A percentile compares a stretch with the other conserved stretches of the same genome.
Conservation (phyloP, 1,284 basidiomycete genomes). For the Waitea zeae region DNA sequence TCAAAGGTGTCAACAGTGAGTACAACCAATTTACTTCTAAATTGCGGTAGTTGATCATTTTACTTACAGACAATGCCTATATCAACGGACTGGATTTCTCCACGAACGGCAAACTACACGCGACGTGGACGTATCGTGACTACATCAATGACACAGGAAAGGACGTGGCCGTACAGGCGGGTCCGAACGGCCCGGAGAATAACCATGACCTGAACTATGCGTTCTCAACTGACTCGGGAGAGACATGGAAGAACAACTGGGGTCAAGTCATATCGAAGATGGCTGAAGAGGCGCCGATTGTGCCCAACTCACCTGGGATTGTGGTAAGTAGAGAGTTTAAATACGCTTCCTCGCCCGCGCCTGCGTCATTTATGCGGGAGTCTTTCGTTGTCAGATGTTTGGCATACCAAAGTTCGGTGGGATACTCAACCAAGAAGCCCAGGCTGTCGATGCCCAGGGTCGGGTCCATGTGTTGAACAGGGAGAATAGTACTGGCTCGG, state of each 20-base stretch:
- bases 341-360: too few relatives aligned
- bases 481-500: conserved; percentile 21
- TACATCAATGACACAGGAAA: conserved; percentile 23
- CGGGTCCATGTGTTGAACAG: conserved; percentile 24
- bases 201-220: conserved; percentile 26
- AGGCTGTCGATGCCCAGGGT: conserved; percentile 18
- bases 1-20: conserved; percentile 10
- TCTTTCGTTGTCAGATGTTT: background rate
- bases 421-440: conserved; percentile 26
- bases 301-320: conserved; percentile 21
- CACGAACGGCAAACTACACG: conserved; percentile 14
- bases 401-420: conserved; percentile 12
- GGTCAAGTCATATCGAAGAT: conserved; percentile 16
- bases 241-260: conserved; percentile 21
- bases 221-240: conserved; percentile 16
- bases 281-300: conserved; percentile 14
- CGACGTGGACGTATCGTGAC: conserved; percentile 26
- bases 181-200: conserved; percentile 27
- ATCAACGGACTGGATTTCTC: conserved; percentile 27
- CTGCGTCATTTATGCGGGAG: conserved; percentile 8
- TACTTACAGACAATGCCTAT: conserved; percentile 20
- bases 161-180: conserved; percentile 22
- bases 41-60: background rate
- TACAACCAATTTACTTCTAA: background rate
- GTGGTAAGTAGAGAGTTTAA: conserved; percentile 22